Conservation (phyloP, 2,329 filamentous ascomycete genomes). For the Phialocephala sp. region DNA sequence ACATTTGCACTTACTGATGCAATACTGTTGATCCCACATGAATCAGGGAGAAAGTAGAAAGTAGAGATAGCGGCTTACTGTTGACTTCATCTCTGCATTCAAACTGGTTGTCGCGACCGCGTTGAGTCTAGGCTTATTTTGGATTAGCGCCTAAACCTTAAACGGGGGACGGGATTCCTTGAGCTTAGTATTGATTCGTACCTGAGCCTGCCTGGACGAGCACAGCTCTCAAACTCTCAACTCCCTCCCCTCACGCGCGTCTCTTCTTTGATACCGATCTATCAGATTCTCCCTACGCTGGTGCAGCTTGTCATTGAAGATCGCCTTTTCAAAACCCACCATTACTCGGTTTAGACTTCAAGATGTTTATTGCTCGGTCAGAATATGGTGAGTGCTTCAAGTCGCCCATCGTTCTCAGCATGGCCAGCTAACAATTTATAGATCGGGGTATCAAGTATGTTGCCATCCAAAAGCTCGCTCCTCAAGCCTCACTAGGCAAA, state of each 20-base stretch:
- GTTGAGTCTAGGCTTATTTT: background rate
- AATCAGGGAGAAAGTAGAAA: background rate
- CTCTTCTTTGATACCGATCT: constrained; percentile 2
- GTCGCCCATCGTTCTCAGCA: constrained; percentile 35
- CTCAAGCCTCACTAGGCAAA: background rate
- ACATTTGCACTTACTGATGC: constrained; percentile 33
- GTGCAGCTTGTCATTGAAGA: constrained; percentile 22
- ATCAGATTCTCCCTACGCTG: constrained; percentile 11
- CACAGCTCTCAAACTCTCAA: constrained; percentile 7
- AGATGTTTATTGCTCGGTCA: constrained; percentile 99
- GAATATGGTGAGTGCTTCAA: constrained; percentile 83
- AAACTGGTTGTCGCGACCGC: background rate
- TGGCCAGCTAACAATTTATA: constrained; percentile 52
- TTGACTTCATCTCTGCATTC: background rate
- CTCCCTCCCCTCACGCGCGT: background rate
- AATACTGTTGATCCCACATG: background rate
- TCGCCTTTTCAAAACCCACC: constrained; percentile 13
- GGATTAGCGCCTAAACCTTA: constrained; percentile 8
- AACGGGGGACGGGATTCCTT: background rate
- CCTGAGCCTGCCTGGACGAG: constrained; percentile 25
- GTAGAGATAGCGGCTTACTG: background rate
- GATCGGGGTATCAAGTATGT: constrained; percentile 97
- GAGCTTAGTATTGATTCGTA: constrained; percentile 15
- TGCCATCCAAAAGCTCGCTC: too few relatives aligned
- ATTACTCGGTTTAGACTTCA: constrained; percentile 43